Evolutionary conservation across 805 yeast species (phyloP).

Genomic region (Candida xiaguanensis): DNA sequence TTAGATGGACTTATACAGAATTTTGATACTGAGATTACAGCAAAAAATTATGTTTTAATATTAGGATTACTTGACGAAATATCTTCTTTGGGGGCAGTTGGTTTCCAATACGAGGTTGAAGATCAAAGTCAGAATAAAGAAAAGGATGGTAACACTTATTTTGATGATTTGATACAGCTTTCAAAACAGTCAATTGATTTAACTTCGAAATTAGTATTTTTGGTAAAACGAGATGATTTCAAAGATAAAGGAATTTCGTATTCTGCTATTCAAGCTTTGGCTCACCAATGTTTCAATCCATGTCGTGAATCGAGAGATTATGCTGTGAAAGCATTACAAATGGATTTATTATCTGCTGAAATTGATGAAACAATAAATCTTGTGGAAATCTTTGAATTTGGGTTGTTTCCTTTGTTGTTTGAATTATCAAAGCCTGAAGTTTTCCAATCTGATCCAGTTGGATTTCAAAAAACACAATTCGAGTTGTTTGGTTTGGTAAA

Average conservation of each 20-base stretch:
- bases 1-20: constrained; percentile 37
- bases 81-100: constrained; percentile 77
- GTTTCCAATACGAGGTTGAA: constrained; percentile 72
- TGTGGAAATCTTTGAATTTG: constrained; percentile 61
- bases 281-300: constrained; percentile 87
- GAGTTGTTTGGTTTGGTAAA: constrained; percentile 67
- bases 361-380: constrained; percentile 41
- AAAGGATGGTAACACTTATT: constrained; percentile 39
- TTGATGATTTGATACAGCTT: constrained; percentile 48
- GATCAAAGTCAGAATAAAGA: constrained; percentile 28
- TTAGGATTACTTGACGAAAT: constrained; percentile 74
- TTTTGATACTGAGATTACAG: constrained; percentile 35
- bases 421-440: constrained; percentile 65
- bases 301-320: constrained; percentile 69
- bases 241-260: constrained; percentile 39
- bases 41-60: constrained; percentile 57
- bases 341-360: constrained; percentile 42
- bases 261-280: constrained; percentile 75
- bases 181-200: constrained; percentile 61
- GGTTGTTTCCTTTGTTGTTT: constrained; percentile 68
- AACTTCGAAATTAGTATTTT: constrained; percentile 48
- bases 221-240: constrained; percentile 30
- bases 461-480: constrained; percentile 62
- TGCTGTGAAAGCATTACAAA: constrained; percentile 62
- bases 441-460: constrained; percentile 52